Percentiles rank a stretch among this genome's conserved stretches.
phyloP scores from a whole-genome alignment of 1,284 basidiomycete genomes.

The Ganoderma sinense region DNA sequence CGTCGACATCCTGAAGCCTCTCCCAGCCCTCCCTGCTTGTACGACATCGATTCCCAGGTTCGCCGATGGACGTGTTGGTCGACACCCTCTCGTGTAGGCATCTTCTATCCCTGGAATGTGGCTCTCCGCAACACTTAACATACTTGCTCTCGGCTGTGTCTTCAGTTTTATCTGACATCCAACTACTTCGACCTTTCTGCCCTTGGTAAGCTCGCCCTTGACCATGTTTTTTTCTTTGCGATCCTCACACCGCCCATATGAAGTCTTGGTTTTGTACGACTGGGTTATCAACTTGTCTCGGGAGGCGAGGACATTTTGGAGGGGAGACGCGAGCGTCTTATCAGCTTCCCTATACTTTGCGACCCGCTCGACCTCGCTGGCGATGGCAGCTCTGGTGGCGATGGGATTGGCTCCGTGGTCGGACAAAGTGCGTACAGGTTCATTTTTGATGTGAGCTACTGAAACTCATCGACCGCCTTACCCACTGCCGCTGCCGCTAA shows the following conservation, averaged over 20 bases:
- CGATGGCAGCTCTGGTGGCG: neutral
- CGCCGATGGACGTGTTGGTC: neutral
- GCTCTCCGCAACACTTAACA: neutral
- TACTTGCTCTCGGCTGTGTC: neutral
- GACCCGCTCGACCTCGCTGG: neutral
- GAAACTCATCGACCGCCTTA: neutral
- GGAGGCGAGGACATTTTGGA: neutral
- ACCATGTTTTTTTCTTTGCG: neutral
- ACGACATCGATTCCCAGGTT: neutral
- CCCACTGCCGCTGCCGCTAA: too few relatives aligned
- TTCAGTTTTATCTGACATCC: neutral
- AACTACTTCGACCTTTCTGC: neutral
- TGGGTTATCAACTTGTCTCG: neutral
- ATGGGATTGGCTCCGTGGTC: neutral
- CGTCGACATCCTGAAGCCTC: neutral
- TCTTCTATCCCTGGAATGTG: neutral
- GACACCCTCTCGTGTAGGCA: neutral
- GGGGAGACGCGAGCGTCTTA: neutral
- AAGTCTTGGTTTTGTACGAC: neutral
- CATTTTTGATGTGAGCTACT: neutral
- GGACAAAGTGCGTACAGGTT: neutral
- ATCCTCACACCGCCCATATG: neutral
- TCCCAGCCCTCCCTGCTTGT: neutral
- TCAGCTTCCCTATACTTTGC: neutral
- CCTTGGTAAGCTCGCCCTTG: neutral